Conservation (phyloP, 2,329 filamentous ascomycete genomes). For the Venturiaceae sp. region DNA sequence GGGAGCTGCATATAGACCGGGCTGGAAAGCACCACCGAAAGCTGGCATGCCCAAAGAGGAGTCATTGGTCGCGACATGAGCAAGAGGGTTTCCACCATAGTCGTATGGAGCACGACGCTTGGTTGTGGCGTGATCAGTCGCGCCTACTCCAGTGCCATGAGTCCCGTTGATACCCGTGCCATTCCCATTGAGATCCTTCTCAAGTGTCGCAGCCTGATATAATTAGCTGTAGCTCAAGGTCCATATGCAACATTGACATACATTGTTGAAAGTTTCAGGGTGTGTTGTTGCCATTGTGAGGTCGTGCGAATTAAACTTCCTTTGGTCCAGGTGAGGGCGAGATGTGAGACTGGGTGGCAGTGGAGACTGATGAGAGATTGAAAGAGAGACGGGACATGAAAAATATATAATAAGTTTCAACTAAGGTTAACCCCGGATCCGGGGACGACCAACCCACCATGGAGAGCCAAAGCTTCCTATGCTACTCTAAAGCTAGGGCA, state of each 20-base stretch:
- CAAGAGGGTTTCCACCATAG: slow-evolving; percentile 35
- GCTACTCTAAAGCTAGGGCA: background rate
- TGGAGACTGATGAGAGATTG: background rate
- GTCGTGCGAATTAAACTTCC: too few relatives aligned
- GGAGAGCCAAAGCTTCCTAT: background rate
- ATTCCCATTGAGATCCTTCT: background rate
- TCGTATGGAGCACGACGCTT: background rate
- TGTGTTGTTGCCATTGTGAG: background rate
- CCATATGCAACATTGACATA: background rate
- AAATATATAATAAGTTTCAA: background rate
- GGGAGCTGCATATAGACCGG: slow-evolving; percentile 35
- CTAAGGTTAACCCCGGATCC: background rate
- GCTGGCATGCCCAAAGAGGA: slow-evolving; percentile 34
- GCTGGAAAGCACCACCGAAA: slow-evolving; percentile 44
- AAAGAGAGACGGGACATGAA: background rate
- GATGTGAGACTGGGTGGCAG: background rate
- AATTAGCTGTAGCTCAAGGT: background rate
- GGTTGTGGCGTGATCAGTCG: background rate
- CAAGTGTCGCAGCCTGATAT: background rate
- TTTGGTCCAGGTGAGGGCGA: background rate
- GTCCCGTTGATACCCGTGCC: background rate
- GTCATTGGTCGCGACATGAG: slow-evolving; percentile 39
- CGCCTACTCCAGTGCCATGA: background rate
- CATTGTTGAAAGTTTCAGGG: background rate
- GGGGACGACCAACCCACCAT: background rate